These are phyloP conservation scores for Cucumis cinereus DNA, from an alignment of 306 rosid genomes.

Conservation along the genomic window DNA sequence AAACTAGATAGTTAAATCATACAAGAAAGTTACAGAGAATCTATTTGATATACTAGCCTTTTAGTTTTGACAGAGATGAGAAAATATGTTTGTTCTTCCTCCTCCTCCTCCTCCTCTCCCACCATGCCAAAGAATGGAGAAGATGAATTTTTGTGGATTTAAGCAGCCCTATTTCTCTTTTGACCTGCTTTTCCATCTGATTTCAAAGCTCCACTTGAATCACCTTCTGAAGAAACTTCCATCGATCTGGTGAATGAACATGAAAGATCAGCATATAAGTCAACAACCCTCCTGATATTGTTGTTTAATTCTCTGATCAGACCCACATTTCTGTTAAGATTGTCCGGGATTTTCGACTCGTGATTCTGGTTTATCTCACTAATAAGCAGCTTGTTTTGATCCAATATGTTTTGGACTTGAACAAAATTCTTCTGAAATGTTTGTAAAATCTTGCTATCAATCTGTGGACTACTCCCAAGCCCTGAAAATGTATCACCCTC, in stretches of 20 bases:
- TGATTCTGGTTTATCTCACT: constrained; percentile 96
- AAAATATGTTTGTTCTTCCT: background rate
- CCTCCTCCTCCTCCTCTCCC: constrained; percentile 2
- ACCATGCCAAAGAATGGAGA: constrained; percentile 19
- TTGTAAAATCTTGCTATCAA: constrained; percentile 58
- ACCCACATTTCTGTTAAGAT: constrained; percentile 77
- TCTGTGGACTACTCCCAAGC: constrained; percentile 47
- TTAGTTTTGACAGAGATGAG: background rate
- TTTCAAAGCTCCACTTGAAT: constrained; percentile 69
- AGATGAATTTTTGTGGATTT: background rate
- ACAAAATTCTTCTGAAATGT: constrained; percentile 74
- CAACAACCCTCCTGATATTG: constrained; percentile 88
- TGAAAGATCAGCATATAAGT: constrained; percentile 90
- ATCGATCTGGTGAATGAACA: constrained; percentile 70
- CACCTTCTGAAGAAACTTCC: constrained; percentile 90
- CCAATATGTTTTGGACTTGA: constrained; percentile 85
- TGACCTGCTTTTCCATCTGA: constrained; percentile 61
- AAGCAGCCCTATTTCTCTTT: constrained; percentile 59
- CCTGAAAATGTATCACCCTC: constrained; percentile 83
- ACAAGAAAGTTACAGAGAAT: constrained; percentile 10
- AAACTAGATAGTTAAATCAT: constrained; percentile 5
- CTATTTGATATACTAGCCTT: background rate
- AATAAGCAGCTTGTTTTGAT: constrained; percentile 83
- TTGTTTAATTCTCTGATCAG: constrained; percentile 83
- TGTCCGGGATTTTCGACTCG: constrained; percentile 86